Conservation (phyloP, 495 filamentous ascomycete genomes). For the Hypoxylon fragiforme region DNA sequence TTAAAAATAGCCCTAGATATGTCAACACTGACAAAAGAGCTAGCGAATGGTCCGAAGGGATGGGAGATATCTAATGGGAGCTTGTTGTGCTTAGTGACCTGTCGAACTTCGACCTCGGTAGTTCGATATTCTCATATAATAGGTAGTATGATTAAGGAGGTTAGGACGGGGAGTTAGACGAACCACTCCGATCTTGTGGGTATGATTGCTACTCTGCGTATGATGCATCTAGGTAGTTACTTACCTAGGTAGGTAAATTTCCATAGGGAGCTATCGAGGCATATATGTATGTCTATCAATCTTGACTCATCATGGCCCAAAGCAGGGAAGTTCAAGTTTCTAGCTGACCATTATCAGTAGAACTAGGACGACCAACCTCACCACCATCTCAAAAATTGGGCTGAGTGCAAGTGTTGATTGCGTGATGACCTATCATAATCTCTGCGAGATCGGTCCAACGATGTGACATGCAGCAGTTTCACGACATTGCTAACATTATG, state of each 20-base stretch:
- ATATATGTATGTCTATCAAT: neutral
- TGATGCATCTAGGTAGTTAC: neutral
- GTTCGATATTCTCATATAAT: slow-evolving; percentile 15
- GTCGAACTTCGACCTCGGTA: slow-evolving; percentile 21
- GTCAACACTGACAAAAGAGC: slow-evolving; percentile 9
- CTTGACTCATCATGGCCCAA: slow-evolving; percentile 3
- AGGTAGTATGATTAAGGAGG: neutral
- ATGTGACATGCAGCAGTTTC: slow-evolving; percentile 26
- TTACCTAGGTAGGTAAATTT: no score
- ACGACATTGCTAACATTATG: slow-evolving; percentile 7
- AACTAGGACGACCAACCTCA: neutral
- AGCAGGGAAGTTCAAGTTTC: slow-evolving; percentile 5
- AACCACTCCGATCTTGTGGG: slow-evolving; percentile 10
- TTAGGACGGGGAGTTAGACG: slow-evolving; percentile 4
- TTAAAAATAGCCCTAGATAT: slow-evolving; percentile 23
- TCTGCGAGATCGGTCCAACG: slow-evolving; percentile 34
- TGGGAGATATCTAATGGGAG: neutral
- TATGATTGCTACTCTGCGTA: slow-evolving; percentile 13
- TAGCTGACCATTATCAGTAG: slow-evolving; percentile 5
- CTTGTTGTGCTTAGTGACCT: slow-evolving; percentile 9
- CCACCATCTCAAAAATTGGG: slow-evolving; percentile 1
- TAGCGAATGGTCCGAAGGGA: slow-evolving; percentile 1
- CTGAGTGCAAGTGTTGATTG: slow-evolving; percentile 7
- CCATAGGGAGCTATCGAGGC: slow-evolving; percentile 1
- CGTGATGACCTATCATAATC: slow-evolving; percentile 28